These are phyloP conservation scores for Botrytis cinerea DNA, from an alignment of 2,329 filamentous ascomycete genomes.

Conservation along the genomic window DNA sequence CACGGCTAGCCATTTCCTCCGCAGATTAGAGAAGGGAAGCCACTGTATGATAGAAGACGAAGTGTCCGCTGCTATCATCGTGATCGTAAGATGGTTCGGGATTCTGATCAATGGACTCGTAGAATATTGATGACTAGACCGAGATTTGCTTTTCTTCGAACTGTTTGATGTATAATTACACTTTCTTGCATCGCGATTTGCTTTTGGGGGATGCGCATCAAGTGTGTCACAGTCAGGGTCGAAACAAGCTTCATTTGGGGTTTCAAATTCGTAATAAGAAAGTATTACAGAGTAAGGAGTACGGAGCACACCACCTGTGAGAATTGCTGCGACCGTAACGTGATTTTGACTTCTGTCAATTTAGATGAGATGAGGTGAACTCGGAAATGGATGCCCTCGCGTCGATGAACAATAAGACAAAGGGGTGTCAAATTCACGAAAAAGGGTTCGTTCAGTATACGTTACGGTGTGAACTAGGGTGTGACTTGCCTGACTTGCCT, in stretches of 20 bases:
- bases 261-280: not conserved
- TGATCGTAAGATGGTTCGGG: not conserved
- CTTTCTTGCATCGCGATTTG: not conserved
- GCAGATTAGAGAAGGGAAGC: not conserved
- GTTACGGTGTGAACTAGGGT: not conserved
- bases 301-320: too few relatives aligned
- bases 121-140: not conserved
- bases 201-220: not conserved
- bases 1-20: not conserved
- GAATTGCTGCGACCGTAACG: not conserved
- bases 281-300: not conserved
- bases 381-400: not conserved
- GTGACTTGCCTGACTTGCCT: not conserved
- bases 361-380: not conserved
- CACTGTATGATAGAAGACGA: not conserved
- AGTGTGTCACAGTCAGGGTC: not conserved
- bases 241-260: not conserved
- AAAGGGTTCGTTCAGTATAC: not conserved
- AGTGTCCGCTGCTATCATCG: not conserved
- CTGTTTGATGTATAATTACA: not conserved
- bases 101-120: not conserved
- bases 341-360: not conserved
- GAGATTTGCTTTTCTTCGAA: not conserved
- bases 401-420: not conserved
- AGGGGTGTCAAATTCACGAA: constrained; percentile 10